Evolutionary conservation across 495 filamentous ascomycete species (phyloP).

Genomic region (Aspergillus campestris): DNA sequence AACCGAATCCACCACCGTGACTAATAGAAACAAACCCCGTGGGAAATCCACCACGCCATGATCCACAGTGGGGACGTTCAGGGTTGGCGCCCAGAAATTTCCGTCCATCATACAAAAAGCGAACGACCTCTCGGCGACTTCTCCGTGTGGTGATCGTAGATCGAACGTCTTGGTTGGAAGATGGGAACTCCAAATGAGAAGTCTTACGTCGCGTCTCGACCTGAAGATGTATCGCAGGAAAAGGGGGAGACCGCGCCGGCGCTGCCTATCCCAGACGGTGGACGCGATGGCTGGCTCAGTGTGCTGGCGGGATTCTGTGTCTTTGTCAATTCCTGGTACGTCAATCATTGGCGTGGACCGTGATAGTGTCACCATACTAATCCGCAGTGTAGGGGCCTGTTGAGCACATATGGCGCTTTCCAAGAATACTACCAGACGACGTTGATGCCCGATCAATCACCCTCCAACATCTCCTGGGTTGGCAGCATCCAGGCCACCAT

Average conservation of each 20-base stretch:
- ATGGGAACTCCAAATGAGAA: too few species aligned
- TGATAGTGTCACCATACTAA: not conserved
- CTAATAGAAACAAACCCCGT: too few species aligned
- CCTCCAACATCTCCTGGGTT: constrained; percentile 38
- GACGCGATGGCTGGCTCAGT: constrained; percentile 20
- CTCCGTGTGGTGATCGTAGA: too few species aligned
- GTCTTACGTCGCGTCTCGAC: too few species aligned
- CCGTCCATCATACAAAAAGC: too few species aligned
- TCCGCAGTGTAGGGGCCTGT: constrained; percentile 23
- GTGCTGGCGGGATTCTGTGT: constrained; percentile 18
- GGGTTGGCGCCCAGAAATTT: too few species aligned
- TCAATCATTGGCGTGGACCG: not conserved
- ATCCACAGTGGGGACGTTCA: too few species aligned
- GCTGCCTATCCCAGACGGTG: constrained; percentile 17
- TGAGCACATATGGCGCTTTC: constrained; percentile 41
- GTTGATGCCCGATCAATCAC: constrained; percentile 19
- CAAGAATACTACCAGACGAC: constrained; percentile 35
- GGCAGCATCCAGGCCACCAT: constrained; percentile 37
- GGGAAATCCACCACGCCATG: too few species aligned
- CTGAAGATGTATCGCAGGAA: not conserved
- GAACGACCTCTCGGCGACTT: too few species aligned
- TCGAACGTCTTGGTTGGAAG: too few species aligned
- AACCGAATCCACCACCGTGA: too few species aligned
- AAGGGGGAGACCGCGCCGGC: not conserved
- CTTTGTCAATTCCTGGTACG: constrained; percentile 25